phyloP scores from a whole-genome alignment of 129 eudicot species.

The Escallonia rubra region DNA sequence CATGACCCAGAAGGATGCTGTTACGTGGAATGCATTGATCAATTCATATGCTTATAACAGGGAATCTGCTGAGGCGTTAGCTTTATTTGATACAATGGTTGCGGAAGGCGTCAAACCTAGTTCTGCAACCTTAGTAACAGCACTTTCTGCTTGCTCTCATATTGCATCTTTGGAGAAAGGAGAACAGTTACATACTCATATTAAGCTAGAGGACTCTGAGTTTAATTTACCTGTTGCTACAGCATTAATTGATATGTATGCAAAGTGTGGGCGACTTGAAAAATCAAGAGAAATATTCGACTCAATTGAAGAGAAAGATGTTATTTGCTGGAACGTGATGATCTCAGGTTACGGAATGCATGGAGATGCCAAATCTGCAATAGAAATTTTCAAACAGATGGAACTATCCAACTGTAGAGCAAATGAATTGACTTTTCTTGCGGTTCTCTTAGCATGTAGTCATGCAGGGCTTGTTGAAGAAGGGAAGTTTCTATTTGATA shows the following conservation, averaged over 20 bases:
- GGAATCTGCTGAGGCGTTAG: constrained; percentile 39
- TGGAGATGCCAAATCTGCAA: constrained; percentile 65
- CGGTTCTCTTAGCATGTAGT: constrained; percentile 68
- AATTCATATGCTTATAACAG: constrained; percentile 43
- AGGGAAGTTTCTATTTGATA: constrained; percentile 51
- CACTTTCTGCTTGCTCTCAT: constrained; percentile 71
- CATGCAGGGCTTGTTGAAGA: constrained; percentile 75
- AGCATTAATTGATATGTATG: constrained; percentile 78
- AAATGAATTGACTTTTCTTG: constrained; percentile 75
- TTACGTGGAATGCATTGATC: constrained; percentile 71
- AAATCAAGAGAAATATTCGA: constrained; percentile 56
- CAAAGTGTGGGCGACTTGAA: constrained; percentile 69
- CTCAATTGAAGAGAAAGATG: constrained; percentile 53
- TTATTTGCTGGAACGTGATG: constrained; percentile 77
- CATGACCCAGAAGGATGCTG: constrained; percentile 37
- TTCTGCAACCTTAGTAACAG: constrained; percentile 42
- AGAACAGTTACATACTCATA: constrained; percentile 41
- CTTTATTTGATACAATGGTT: constrained; percentile 52
- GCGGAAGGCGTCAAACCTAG: constrained; percentile 49
- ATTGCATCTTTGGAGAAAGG: constrained; percentile 65
- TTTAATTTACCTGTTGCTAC: constrained; percentile 47
- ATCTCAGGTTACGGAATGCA: constrained; percentile 76
- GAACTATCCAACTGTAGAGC: constrained; percentile 48
- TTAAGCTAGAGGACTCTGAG: constrained; percentile 34
- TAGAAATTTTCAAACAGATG: constrained; percentile 48